phyloP scores from a whole-genome alignment of 2,329 filamentous ascomycete genomes.

The Aspergillus sergii region DNA sequence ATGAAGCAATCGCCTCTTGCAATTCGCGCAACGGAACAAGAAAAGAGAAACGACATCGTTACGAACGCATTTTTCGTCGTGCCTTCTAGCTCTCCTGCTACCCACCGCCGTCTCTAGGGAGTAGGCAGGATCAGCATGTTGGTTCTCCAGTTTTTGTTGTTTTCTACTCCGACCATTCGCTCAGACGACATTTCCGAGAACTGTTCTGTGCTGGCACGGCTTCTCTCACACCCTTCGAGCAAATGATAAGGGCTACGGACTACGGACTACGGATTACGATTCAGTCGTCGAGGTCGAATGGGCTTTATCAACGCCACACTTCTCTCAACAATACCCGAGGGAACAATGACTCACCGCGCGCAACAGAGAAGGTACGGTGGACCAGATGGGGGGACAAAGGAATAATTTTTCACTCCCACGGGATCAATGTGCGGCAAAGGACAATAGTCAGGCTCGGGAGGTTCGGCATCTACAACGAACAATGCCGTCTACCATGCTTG shows the following conservation, averaged over 20 bases:
- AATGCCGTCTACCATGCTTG: background rate
- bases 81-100: slow-evolving; percentile 4
- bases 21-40: background rate
- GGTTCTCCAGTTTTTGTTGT: slow-evolving; percentile 11
- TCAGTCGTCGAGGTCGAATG: slow-evolving; percentile 1
- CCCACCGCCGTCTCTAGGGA: background rate
- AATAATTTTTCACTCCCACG: background rate
- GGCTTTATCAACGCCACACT: background rate
- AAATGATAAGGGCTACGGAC: background rate
- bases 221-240: slow-evolving; percentile 4
- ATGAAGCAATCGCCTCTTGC: slow-evolving; percentile 28
- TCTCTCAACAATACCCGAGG: background rate
- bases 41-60: slow-evolving; percentile 8
- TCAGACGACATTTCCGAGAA: slow-evolving; percentile 11
- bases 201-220: slow-evolving; percentile 22
- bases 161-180: slow-evolving; percentile 12
- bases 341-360: background rate
- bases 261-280: background rate
- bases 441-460: background rate
- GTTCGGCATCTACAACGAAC: background rate
- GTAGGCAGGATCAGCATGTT: slow-evolving; percentile 2
- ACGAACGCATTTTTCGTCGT: slow-evolving; percentile 10
- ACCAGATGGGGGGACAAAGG: background rate
- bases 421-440: background rate
- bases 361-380: background rate